Base-by-base conservation (phyloP, 2,329 filamentous ascomycete genomes). In the Neofusicoccum umdonicola region DNA sequence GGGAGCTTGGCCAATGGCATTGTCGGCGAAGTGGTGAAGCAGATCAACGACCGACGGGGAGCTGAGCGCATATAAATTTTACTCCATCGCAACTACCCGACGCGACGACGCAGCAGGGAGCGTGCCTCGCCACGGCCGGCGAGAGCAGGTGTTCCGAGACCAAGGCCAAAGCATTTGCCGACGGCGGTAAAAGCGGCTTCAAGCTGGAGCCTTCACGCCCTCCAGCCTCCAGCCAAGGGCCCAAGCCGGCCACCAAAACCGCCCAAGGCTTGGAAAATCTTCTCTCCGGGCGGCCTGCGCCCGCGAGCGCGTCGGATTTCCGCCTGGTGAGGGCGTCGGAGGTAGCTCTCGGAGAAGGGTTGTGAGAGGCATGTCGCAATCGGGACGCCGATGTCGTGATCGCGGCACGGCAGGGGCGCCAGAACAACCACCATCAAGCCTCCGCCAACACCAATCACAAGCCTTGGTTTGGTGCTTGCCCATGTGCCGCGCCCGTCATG, bases 321-420 rank as follows among this genome's bases (percentile, higher is more conserved):
- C 11, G 9, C 37, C 47, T 39, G 42, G 42, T 48, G 41, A 2
- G 11, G 9, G 56, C n/a, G 42, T 47, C 41, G 56, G 41, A 60
- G 31, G 31, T 19, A 47, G 8, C 56, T 12, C 27, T 44, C 54
- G 54, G 39, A 45, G 41, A 45, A 41, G 31, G 4, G 45, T 19
- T 22, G 3, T 17, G 11, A n/a, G 15, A 27, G 54, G 41, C 42
- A 60, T 60, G 56, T 60, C 56, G 56, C 42, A 37, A 60, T 60
- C 17, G 27, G 12, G 9, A 50, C 17, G 62, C 51, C 34, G 35
- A 64, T 64, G 62, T 64, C 62, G 62, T 64, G 62, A 64, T 63
- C 50, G 50, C 47, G 50, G 41, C 50, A 42, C 62, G 39, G 62
- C 62, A 57, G 62, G 62, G 51, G 42, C 31, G 19, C 12, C 13